Evolutionary conservation across 2,329 filamentous ascomycete genomes (phyloP), one percentile per base, ranked within the genome.

Genomic region (Madurella fahalii): DNA sequence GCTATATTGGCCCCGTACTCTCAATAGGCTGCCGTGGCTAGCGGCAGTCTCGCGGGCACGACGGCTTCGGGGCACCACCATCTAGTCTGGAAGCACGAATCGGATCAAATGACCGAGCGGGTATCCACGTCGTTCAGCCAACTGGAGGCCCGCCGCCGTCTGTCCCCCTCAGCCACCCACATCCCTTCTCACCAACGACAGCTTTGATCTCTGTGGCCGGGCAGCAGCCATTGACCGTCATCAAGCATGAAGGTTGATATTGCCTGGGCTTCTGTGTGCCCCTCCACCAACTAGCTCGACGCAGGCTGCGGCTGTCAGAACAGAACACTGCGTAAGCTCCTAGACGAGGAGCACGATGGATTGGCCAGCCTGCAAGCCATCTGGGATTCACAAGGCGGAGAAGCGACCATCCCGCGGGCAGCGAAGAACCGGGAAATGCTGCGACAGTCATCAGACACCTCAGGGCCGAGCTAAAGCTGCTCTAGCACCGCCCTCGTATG

Each of bases 371-470:
- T 31, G 45, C 39, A 49, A 50, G 40, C 41, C 46, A 40, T 18
- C 52, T 43, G 31, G 39, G 25, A 25, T 25, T 25, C 41, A 16
- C 39, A 47, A n/a, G 39, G 43, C 37, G 43, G 42, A 41, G 34
- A 54, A 47, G 18, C 45, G 17, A 37, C 16, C n/a, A 25, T 25
- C 25, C 25, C 25, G 25, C 25, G 25, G 25, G 25, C 25, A 25
- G 25, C 25, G 25, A 25, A 25, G 25, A 25, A 25, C 25, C 25
- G 25, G 4, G 25, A 25, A 25, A 25, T 44, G 37, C 39, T 43
- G 46, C 45, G 52, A 46, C 41, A 7, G 47, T 40, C 52, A 54
- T 46, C 47, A 54, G 34, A 54, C 47, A 30, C 37, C 34, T 41
- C 42, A 37, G 16, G 47, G 18, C 17, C 8, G 15, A n/a, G 13